phyloP scores from a whole-genome alignment of 306 rosid genomes.

The Vachellia collinsii region DNA sequence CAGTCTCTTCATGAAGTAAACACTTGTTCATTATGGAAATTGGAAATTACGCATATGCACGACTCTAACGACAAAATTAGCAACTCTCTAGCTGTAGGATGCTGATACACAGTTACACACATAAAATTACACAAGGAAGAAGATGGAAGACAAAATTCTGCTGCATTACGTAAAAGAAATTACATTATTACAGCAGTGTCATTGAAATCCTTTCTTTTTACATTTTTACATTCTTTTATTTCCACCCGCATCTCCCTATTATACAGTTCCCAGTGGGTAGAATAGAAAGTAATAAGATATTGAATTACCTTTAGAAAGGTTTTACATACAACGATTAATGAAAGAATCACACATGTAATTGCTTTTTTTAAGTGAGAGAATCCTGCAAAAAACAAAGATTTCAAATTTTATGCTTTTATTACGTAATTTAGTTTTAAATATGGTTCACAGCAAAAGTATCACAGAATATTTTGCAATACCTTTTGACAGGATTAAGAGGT shows the following conservation, averaged over 20 bases:
- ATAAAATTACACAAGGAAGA: slow-evolving; percentile 13
- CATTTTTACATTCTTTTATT: slow-evolving; percentile 45
- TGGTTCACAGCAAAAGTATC: not conserved
- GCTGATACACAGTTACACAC: not conserved
- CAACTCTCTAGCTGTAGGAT: not conserved
- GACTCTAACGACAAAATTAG: not conserved
- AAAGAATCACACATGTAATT: slow-evolving; percentile 74
- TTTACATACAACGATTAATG: slow-evolving; percentile 72
- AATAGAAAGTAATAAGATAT: slow-evolving; percentile 50
- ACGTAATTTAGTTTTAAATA: not conserved
- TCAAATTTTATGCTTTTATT: slow-evolving; percentile 20
- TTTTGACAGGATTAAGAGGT: slow-evolving; percentile 58
- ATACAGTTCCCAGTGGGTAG: slow-evolving; percentile 59
- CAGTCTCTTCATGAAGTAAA: not conserved
- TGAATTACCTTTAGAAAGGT: slow-evolving; percentile 64
- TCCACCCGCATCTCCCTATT: slow-evolving; percentile 52
- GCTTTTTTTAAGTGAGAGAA: slow-evolving; percentile 39
- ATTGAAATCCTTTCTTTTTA: slow-evolving; percentile 29
- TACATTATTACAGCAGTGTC: slow-evolving; percentile 45
- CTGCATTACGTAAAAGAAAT: slow-evolving; percentile 43
- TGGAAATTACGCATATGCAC: not conserved
- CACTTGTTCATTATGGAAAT: not conserved
- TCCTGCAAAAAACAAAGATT: slow-evolving; percentile 55
- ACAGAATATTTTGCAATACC: slow-evolving; percentile 49
- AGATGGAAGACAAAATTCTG: slow-evolving; percentile 37